Evolutionary conservation across 106 monocot species (phyloP).

Genomic region (Dendrobium officinale): DNA sequence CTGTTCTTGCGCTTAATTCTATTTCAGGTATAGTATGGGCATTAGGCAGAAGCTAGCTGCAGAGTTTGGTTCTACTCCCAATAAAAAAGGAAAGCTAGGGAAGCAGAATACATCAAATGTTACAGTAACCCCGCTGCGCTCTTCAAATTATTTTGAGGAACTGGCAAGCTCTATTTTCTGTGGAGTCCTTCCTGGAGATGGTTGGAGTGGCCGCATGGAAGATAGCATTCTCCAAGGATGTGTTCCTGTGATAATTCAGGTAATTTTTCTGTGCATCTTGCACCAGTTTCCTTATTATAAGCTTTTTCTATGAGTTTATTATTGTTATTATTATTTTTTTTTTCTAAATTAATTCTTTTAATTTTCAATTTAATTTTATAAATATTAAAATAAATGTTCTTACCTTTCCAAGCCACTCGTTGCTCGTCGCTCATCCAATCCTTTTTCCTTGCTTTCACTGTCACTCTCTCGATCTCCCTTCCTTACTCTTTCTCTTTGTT

Average conservation of each 20-base stretch:
- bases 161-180: conserved; percentile 76
- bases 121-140: conserved; percentile 50
- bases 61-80: conserved; percentile 80
- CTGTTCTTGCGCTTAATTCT: background rate
- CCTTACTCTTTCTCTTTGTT: no score
- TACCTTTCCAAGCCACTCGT: no score
- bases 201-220: conserved; percentile 95
- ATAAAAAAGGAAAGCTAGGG: conserved; percentile 79
- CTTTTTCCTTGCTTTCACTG: no score
- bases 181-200: conserved; percentile 92
- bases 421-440: no score
- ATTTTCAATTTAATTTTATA: no score
- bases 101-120: conserved; percentile 59
- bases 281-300: background rate
- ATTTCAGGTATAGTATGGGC: conserved; percentile 88
- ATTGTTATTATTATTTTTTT: no score
- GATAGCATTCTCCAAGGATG: conserved; percentile 87
- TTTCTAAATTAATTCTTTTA: no score
- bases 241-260: conserved; percentile 97
- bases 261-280: conserved; percentile 5
- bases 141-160: conserved; percentile 56
- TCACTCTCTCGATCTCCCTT: no score
- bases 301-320: background rate
- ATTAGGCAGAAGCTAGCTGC: conserved; percentile 74
- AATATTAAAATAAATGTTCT: no score